A percentile compares a stretch with the other conserved stretches of the same genome.
phyloP scores from a whole-genome alignment of 2,329 filamentous ascomycete genomes.

The Arachnopeziza araneosa region DNA sequence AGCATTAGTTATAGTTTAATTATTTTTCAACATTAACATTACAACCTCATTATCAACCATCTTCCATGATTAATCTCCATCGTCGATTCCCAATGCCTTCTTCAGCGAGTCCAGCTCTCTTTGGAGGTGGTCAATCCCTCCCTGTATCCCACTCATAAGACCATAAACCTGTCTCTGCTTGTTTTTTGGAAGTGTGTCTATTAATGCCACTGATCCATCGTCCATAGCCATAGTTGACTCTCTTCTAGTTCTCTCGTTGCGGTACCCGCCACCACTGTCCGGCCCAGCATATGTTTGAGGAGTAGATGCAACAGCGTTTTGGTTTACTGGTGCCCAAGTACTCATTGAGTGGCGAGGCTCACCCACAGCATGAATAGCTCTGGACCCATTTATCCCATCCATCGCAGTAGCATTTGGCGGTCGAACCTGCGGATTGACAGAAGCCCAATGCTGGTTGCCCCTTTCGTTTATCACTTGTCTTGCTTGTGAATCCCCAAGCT shows the following conservation, averaged over 20 bases:
- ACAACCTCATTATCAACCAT: background rate
- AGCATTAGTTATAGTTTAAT: background rate
- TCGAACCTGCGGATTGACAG: constrained; percentile 19
- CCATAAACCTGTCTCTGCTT: constrained; percentile 30
- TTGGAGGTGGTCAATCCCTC: constrained; percentile 30
- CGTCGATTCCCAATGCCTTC: constrained; percentile 28
- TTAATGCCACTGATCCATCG: constrained; percentile 22
- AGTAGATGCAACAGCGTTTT: constrained; percentile 7
- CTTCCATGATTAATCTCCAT: constrained; percentile 17
- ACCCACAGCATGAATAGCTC: background rate
- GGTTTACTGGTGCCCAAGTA: constrained; percentile 21
- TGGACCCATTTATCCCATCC: constrained; percentile 12
- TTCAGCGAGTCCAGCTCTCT: constrained; percentile 27
- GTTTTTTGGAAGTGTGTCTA: constrained; percentile 27
- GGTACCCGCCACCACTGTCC: constrained; percentile 35
- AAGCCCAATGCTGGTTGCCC: constrained; percentile 17
- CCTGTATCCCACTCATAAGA: constrained; percentile 27
- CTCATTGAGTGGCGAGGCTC: constrained; percentile 16
- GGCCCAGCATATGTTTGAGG: constrained; percentile 29
- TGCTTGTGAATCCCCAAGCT: constrained; percentile 19
- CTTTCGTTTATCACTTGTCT: constrained; percentile 18
- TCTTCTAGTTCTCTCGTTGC: constrained; percentile 16
- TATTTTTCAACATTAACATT: background rate
- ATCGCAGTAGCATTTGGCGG: constrained; percentile 5
- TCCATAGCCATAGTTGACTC: constrained; percentile 17